Conservation (phyloP, 164 flowering plant genomes). For the Liquidambar formosana region DNA sequence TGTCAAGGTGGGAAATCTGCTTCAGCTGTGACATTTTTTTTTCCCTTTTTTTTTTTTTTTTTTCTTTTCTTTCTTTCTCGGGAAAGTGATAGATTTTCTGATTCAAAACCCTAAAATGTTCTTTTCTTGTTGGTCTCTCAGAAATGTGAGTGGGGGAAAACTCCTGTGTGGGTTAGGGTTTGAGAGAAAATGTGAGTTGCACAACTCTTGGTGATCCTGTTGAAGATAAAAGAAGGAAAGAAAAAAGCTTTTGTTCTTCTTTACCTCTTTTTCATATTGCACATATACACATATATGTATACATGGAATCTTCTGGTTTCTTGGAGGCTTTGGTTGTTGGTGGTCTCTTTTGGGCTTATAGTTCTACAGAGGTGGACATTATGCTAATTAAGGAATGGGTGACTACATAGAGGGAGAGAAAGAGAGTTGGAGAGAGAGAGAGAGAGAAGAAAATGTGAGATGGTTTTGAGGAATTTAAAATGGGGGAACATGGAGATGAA, state of each 20-base stretch:
- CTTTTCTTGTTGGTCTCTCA: background rate
- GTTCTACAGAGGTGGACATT: background rate
- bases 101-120: conserved; percentile 9
- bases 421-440: conserved; percentile 2
- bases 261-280: background rate
- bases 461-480: too few species aligned
- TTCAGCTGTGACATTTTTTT: conserved; percentile 55
- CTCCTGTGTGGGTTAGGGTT: conserved; percentile 24
- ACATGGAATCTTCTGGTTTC: conserved; percentile 30
- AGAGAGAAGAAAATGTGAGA: too few species aligned
- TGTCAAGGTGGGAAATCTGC: conserved; percentile 61
- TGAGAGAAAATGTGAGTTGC: background rate
- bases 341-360: conserved; percentile 9
- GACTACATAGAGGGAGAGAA: conserved; percentile 9
- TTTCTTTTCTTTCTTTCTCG: too few species aligned
- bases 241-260: background rate
- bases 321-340: conserved; percentile 17
- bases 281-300: background rate
- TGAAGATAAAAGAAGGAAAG: conserved; percentile 7
- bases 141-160: background rate
- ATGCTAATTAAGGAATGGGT: conserved; percentile 5
- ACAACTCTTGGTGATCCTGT: background rate
- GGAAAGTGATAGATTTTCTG: conserved; percentile 3
- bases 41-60: too few species aligned
- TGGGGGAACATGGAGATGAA: conserved; percentile 5